Conservation (phyloP, 345 rosid genomes). For the Diplotaxis tenuifolia region DNA sequence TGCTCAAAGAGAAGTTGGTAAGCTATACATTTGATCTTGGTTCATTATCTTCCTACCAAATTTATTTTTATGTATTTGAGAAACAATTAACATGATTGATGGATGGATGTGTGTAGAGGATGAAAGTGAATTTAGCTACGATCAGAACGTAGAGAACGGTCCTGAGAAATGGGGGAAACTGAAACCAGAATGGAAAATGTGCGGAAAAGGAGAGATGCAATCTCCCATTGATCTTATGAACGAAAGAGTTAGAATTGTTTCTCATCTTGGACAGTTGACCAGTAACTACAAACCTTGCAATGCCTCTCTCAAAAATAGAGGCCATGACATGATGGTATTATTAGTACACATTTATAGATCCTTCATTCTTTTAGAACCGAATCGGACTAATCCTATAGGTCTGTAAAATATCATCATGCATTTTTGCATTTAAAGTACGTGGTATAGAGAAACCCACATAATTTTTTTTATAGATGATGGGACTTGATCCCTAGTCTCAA, state of each 20-base stretch:
- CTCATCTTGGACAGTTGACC: constrained; percentile 49
- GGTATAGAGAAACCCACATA: background rate
- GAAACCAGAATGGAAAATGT: constrained; percentile 55
- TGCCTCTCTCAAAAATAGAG: constrained; percentile 70
- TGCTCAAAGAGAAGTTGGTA: constrained; percentile 38
- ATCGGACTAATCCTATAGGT: background rate
- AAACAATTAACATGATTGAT: background rate
- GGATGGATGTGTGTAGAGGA: constrained; percentile 46
- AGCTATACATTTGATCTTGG: background rate
- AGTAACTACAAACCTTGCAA: constrained; percentile 51
- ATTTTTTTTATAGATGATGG: background rate
- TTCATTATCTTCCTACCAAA: background rate
- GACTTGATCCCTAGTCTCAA: background rate
- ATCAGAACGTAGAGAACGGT: constrained; percentile 39
- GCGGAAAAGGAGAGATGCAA: too few relatives aligned
- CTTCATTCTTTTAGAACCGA: background rate
- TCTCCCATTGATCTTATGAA: constrained; percentile 66
- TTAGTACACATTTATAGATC: background rate
- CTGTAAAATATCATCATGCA: background rate
- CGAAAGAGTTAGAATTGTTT: constrained; percentile 51
- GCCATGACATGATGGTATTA: constrained; percentile 82
- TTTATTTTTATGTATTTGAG: background rate
- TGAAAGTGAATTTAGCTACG: constrained; percentile 60
- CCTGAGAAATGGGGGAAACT: constrained; percentile 72
- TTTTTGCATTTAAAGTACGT: background rate